Percentiles rank a stretch among this genome's conserved stretches.
Conservation (phyloP, 495 filamentous ascomycete species). For the Lasiosphaeriaceae sp. region DNA sequence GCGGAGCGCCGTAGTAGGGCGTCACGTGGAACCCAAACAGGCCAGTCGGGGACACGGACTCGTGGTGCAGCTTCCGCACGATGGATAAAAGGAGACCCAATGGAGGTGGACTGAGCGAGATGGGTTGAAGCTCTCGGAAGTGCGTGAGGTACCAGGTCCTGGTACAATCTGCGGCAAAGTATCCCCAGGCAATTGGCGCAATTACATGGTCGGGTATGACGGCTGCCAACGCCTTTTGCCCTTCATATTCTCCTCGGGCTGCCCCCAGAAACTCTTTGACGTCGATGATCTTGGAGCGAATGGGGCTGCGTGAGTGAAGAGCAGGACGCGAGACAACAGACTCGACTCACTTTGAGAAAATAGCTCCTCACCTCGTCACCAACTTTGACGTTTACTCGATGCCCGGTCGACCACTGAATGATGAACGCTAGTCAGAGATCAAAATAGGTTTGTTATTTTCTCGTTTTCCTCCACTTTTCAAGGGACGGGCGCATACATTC, state of each 20-base stretch:
- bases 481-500: not conserved
- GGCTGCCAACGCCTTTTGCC: slow-evolving; percentile 11
- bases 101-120: slow-evolving; percentile 26
- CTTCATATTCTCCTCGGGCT: slow-evolving; percentile 21
- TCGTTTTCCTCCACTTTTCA: not conserved
- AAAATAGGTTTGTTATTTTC: not conserved
- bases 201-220: slow-evolving; percentile 16
- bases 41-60: slow-evolving; percentile 39
- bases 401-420: slow-evolving; percentile 9
- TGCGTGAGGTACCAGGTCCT: slow-evolving; percentile 14
- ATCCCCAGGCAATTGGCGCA: slow-evolving; percentile 13
- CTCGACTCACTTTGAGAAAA: slow-evolving; percentile 12
- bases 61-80: slow-evolving; percentile 38
- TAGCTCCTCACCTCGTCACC: slow-evolving; percentile 5
- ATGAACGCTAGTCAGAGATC: not conserved
- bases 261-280: slow-evolving; percentile 8
- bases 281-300: slow-evolving; percentile 7
- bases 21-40: slow-evolving; percentile 49
- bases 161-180: slow-evolving; percentile 4
- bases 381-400: slow-evolving; percentile 3
- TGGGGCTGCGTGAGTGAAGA: not conserved
- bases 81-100: slow-evolving; percentile 27
- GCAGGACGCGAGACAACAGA: too few species aligned
- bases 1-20: slow-evolving; percentile 41
- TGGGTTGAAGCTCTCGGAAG: slow-evolving; percentile 5